phyloP scores from a whole-genome alignment of 2,329 filamentous ascomycete species.

The Laburnicola sp. region DNA sequence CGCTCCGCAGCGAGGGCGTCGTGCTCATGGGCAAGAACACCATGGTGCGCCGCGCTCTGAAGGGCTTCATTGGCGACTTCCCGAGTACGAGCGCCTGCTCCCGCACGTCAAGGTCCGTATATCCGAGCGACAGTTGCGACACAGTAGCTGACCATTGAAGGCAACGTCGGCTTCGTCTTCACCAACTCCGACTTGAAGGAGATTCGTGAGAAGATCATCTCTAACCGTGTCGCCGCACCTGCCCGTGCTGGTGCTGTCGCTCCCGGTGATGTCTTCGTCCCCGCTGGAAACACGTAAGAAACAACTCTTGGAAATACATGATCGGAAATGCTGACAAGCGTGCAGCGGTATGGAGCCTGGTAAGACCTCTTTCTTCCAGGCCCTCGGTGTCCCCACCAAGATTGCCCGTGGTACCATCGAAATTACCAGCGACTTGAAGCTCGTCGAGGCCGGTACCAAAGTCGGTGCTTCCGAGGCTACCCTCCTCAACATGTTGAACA shows the following conservation, averaged over 20 bases:
- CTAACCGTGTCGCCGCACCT: conserved; percentile 96
- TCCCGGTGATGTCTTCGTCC: conserved; percentile 89
- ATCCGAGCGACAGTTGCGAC: conserved; percentile 1
- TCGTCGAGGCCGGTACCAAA: conserved; percentile 89
- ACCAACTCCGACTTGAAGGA: conserved; percentile 95
- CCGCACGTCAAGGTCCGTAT: conserved; percentile 75
- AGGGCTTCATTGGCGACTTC: conserved; percentile 85
- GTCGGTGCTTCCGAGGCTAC: conserved; percentile 99
- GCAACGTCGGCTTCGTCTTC: conserved; percentile 98
- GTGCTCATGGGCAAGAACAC: conserved; percentile 99
- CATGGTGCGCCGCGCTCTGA: conserved; percentile 98
- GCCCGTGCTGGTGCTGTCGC: conserved; percentile 97
- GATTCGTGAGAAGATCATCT: conserved; percentile 88
- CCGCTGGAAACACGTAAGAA: conserved; percentile 84
- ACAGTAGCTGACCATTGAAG: conserved; percentile 39
- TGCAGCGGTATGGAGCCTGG: conserved; percentile 91
- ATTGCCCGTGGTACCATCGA: conserved; percentile 99
- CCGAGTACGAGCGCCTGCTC: conserved; percentile 97
- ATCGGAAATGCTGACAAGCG: conserved; percentile 18
- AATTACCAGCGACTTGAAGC: conserved; percentile 97
- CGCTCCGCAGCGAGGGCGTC: conserved; percentile 87
- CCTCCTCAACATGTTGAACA: conserved; percentile 99
- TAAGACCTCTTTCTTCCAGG: conserved; percentile 99
- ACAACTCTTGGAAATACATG: not conserved
- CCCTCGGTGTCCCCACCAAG: conserved; percentile 99